These are phyloP conservation scores for Xylaria hypoxylon DNA, from an alignment of 2,329 filamentous ascomycete genomes.

Conservation along the genomic window DNA sequence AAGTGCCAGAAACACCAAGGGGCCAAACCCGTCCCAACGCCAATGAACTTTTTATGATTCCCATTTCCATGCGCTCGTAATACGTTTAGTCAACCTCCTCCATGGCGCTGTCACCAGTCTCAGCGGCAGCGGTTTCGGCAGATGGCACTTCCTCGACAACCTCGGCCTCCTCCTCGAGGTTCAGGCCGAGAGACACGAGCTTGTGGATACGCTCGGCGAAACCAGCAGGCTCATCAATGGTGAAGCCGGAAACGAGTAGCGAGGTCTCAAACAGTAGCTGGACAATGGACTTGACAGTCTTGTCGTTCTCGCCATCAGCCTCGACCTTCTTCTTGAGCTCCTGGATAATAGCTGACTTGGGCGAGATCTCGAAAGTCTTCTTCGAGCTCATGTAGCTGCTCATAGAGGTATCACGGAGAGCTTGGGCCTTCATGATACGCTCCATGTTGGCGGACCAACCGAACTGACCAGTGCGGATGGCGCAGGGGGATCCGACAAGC, in stretches of 20 bases:
- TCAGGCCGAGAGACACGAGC: conserved; percentile 96
- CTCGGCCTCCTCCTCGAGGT: conserved; percentile 94
- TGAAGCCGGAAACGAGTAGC: conserved; percentile 98
- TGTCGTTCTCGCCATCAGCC: conserved; percentile 96
- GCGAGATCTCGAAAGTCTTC: conserved; percentile 99
- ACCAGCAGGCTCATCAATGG: conserved; percentile 97
- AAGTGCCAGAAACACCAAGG: conserved; percentile 51
- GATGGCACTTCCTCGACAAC: conserved; percentile 71
- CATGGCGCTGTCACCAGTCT: conserved; percentile 92
- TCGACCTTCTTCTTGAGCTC: conserved; percentile 99
- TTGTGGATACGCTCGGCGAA: conserved; percentile 99
- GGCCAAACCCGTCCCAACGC: conserved; percentile 57
- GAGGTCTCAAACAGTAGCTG: conserved; percentile 99
- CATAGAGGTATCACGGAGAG: conserved; percentile 99
- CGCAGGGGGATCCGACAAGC: conserved; percentile 92
- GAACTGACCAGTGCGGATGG: conserved; percentile 99
- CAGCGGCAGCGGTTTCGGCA: conserved; percentile 70
- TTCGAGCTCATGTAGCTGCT: conserved; percentile 99
- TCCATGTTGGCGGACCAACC: conserved; percentile 99
- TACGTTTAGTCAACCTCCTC: conserved; percentile 95
- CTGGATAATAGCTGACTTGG: conserved; percentile 96
- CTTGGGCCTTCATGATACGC: conserved; percentile 99
- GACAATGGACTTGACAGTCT: conserved; percentile 98
- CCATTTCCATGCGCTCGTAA: conserved; percentile 47
- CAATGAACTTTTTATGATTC: conserved; percentile 57